phyloP scores from a whole-genome alignment of 345 rosid genomes.

The Camelina laxa region DNA sequence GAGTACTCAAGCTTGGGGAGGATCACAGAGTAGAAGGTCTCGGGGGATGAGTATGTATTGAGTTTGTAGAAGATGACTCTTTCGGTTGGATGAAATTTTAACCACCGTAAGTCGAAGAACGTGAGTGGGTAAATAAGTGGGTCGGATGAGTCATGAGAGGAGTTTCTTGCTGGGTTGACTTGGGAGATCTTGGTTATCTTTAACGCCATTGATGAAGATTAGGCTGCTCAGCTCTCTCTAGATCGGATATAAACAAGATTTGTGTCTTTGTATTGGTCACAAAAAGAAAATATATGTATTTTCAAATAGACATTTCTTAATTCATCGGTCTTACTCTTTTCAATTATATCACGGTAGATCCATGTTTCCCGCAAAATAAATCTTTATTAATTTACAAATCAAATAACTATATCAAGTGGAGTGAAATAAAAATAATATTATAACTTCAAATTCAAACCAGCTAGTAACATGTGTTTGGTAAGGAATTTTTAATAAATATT shows the following conservation, averaged over 20 bases:
- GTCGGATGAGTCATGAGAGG: background rate
- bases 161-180: conserved; percentile 13
- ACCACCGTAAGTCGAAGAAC: conserved; percentile 38
- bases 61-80: conserved; percentile 47
- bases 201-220: background rate
- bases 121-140: conserved; percentile 39
- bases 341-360: background rate
- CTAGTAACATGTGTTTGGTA: conserved; percentile 9
- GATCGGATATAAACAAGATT: background rate
- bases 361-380: background rate
- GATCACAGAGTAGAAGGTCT: conserved; percentile 31
- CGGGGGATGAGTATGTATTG: background rate
- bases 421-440: background rate
- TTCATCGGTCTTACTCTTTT: background rate
- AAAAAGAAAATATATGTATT: background rate
- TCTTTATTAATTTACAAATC: background rate
- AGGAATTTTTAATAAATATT: background rate
- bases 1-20: conserved; percentile 44
- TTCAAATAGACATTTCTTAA: background rate
- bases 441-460: background rate
- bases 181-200: conserved; percentile 9
- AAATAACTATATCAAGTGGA: background rate
- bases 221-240: background rate
- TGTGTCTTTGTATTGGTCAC: background rate
- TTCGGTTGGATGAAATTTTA: conserved; percentile 23